Conservation (phyloP, 148 eudicot genomes). For the Mesembryanthemum crystallinum region DNA sequence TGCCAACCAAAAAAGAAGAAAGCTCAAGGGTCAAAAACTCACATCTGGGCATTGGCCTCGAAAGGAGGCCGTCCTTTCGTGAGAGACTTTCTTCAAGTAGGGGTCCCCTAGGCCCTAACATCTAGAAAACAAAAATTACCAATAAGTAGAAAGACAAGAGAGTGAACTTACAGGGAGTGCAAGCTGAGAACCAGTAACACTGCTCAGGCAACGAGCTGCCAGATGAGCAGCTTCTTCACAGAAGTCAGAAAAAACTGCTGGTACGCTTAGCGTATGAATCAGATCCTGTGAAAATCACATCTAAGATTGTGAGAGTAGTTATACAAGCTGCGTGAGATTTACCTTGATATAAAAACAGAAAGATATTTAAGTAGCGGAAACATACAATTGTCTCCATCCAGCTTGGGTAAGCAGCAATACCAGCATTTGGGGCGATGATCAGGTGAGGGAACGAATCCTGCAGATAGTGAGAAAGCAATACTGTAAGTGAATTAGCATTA, state of each 20-base stretch:
- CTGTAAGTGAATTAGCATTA: too few species aligned
- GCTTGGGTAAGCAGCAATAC: slow-evolving; percentile 83
- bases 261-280: slow-evolving; percentile 53
- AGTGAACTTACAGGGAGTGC: slow-evolving; percentile 50
- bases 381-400: slow-evolving; percentile 86
- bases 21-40: not conserved
- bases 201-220: slow-evolving; percentile 66
- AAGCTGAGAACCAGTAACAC: slow-evolving; percentile 45
- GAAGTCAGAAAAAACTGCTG: slow-evolving; percentile 80
- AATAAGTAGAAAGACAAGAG: not conserved
- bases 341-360: not conserved
- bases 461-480: slow-evolving; percentile 6
- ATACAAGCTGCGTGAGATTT: not conserved
- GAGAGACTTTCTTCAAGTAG: too few species aligned
- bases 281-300: slow-evolving; percentile 48
- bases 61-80: too few species aligned
- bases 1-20: slow-evolving; percentile 33
- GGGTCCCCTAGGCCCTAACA: too few species aligned
- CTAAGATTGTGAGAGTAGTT: not conserved
- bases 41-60: too few species aligned
- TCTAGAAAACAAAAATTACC: too few species aligned
- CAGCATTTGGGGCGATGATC: slow-evolving; percentile 88
- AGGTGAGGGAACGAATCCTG: slow-evolving; percentile 70
- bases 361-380: not conserved
- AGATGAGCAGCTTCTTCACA: slow-evolving; percentile 91